Evolutionary conservation across 805 yeast species (phyloP).

Genomic region (Zygoascus tannicola): DNA sequence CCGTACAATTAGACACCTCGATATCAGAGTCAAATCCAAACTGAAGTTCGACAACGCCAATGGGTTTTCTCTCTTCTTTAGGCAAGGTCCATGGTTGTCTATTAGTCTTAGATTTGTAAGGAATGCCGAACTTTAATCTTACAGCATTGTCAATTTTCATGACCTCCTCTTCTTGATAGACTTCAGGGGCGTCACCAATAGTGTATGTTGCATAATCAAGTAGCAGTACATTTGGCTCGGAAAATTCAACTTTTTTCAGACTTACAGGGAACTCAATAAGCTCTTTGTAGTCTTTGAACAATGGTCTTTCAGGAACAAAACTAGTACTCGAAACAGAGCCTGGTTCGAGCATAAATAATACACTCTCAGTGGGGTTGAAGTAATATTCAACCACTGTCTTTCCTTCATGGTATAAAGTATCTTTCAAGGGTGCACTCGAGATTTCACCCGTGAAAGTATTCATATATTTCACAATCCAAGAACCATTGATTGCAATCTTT

Average conservation of each 20-base stretch:
- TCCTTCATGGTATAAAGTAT: not conserved
- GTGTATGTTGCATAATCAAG: conserved; percentile 6
- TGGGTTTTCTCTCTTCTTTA: not conserved
- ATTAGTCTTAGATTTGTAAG: conserved; percentile 1
- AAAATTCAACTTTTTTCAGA: not conserved
- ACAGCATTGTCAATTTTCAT: not conserved
- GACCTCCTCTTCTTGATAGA: not conserved
- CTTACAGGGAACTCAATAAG: conserved; percentile 2
- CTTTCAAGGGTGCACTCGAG: not conserved
- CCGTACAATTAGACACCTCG: not conserved
- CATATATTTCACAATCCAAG: conserved; percentile 3
- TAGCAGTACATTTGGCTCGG: conserved; percentile 5
- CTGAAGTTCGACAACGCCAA: not conserved
- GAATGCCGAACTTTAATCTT: not conserved
- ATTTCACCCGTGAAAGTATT: conserved; percentile 2
- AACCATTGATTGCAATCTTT: conserved; percentile 2
- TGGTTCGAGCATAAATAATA: not conserved
- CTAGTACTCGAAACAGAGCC: not conserved
- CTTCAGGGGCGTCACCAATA: not conserved
- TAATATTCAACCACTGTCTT: conserved; percentile 1
- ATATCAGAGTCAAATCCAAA: not conserved
- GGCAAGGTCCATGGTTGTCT: conserved; percentile 3
- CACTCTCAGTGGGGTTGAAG: not conserved
- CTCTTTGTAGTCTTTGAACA: not conserved
- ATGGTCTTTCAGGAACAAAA: not conserved